Conservation (phyloP, 441 rosid genomes). For the Biscutella auriculata region DNA sequence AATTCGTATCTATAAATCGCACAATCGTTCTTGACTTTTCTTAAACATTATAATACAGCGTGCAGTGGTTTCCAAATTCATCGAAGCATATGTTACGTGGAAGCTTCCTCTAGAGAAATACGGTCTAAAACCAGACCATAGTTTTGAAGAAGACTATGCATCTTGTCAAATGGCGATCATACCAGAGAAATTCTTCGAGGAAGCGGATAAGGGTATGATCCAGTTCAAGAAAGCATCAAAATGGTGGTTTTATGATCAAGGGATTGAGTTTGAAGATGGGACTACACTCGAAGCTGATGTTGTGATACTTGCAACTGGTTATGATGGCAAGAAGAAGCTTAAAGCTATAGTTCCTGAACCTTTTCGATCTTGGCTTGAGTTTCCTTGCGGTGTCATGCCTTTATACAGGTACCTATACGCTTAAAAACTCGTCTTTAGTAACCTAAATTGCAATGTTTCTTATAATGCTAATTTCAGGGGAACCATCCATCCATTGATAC, state of each 20-base stretch:
- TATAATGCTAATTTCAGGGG: conserved; percentile 34
- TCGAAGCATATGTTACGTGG: conserved; percentile 71
- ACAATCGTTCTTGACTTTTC: conserved; percentile 20
- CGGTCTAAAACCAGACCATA: conserved; percentile 73
- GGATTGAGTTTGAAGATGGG: conserved; percentile 57
- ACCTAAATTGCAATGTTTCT: not conserved
- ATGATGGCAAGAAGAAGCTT: conserved; percentile 72
- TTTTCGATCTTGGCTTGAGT: conserved; percentile 46
- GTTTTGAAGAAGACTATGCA: conserved; percentile 75
- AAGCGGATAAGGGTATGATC: conserved; percentile 77
- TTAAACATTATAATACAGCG: conserved; percentile 36
- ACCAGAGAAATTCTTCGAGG: conserved; percentile 62
- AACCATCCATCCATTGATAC: conserved; percentile 74
- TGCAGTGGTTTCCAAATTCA: conserved; percentile 51
- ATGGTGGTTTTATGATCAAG: conserved; percentile 63
- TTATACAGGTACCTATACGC: conserved; percentile 47
- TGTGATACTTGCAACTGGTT: conserved; percentile 77
- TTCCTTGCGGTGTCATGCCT: conserved; percentile 53
- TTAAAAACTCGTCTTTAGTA: too few species aligned
- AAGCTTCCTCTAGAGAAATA: conserved; percentile 64
- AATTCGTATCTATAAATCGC: not conserved
- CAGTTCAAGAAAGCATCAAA: conserved; percentile 49
- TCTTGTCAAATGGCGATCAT: conserved; percentile 89
- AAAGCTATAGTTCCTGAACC: conserved; percentile 62
- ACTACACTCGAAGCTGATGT: conserved; percentile 64